Base-by-base conservation (phyloP, 352 stramenopile species). In the Pythium pyrilobum region DNA sequence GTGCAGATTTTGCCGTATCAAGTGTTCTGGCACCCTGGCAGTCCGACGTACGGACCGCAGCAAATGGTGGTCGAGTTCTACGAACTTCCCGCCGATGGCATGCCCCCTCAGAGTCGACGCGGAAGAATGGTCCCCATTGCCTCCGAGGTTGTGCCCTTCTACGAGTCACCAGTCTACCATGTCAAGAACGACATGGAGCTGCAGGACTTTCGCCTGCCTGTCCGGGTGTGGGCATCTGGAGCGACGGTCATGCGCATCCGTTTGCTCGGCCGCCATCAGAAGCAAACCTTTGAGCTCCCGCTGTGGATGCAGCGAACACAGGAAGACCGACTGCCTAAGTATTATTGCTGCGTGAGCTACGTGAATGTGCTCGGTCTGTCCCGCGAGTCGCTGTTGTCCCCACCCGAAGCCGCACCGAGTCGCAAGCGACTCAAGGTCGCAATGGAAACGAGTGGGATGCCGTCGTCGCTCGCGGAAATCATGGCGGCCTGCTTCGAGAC, bases 281-380 rank as follows among this genome's bases (percentile, higher is more conserved):
- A 64, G 15, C 75, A 92, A 43, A 88, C 79, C 3, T 90, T 87
- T 49, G 72, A 87, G 52, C 52, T 92, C 25, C 77, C 80, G 7
- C 52, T 64, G 21, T 69, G 62, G 64, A 63, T 85, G 42, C 65
- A 83, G 39, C 46, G 52, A 12, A 69, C 59, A 10, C 40, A 71
- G 6, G 67, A 77, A 34, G 70, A 85, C 38, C 65, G 55, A 32
- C 45, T 59, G 42, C 81, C 79, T 10, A 89, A 90, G 47, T 92
- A 87, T 31, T 92, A 90, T 48, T 85, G 77, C 51, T 92, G 81
- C 49, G 25, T 92, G 8, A 92, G 81, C 55, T 84, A 87, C 49
- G 77, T 92, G 33, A 84, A 85, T 31, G 76, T 79, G 18, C 52
- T 82, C 7, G 80, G 80, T 2, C 51, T 85, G 20, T 61, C 59